These are phyloP conservation scores for Thermothielavioides terrestris DNA, from an alignment of 495 filamentous ascomycete species.

Conservation along the genomic window DNA sequence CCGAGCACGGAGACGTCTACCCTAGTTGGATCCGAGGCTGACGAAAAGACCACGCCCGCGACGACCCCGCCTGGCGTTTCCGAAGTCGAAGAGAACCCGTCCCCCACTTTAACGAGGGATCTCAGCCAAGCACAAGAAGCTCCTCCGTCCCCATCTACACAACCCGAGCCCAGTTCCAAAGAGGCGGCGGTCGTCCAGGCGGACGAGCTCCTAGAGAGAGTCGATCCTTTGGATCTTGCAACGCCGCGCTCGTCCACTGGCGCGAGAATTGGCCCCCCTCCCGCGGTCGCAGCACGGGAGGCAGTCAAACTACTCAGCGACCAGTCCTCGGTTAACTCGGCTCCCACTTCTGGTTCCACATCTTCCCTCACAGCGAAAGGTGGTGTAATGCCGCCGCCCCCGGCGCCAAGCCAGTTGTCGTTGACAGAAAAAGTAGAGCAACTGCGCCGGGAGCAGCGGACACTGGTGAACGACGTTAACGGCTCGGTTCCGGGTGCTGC, in stretches of 20 bases:
- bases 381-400: background rate
- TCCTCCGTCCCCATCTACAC: constrained; percentile 19
- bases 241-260: constrained; percentile 33
- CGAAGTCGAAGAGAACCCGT: constrained; percentile 24
- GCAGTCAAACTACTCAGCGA: constrained; percentile 6
- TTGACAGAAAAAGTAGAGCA: constrained; percentile 44
- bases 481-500: constrained; percentile 10
- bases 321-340: background rate
- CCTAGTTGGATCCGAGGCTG: constrained; percentile 31
- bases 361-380: background rate
- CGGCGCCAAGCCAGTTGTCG: constrained; percentile 17
- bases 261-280: constrained; percentile 6
- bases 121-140: constrained; percentile 9
- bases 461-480: constrained; percentile 21
- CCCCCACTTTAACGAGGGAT: constrained; percentile 15
- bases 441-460: constrained; percentile 36
- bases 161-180: constrained; percentile 10
- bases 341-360: background rate
- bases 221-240: constrained; percentile 67
- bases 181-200: constrained; percentile 10
- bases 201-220: constrained; percentile 40
- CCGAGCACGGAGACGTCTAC: constrained; percentile 53
- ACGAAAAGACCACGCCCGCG: constrained; percentile 33
- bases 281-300: constrained; percentile 6
- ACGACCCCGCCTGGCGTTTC: constrained; percentile 22